phyloP scores from a whole-genome alignment of 2,329 filamentous ascomycete species.

The Colletotrichum limetticola region DNA sequence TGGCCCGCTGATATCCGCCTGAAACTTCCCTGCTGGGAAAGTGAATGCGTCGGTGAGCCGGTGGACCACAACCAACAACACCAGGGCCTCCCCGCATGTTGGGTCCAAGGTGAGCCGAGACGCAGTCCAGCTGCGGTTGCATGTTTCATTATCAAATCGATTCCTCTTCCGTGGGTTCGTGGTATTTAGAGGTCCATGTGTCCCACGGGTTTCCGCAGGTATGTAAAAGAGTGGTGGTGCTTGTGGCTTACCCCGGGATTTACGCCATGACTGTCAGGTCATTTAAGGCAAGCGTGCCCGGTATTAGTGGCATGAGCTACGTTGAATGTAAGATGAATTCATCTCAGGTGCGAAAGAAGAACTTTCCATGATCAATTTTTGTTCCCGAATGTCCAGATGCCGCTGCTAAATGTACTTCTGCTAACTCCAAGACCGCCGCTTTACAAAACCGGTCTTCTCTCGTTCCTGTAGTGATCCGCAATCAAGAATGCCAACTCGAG shows the following conservation, averaged over 20 bases:
- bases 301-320: not conserved
- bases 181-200: not conserved
- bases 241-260: not conserved
- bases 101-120: not conserved
- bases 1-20: conserved; percentile 36
- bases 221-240: not conserved
- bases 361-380: conserved; percentile 12
- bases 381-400: conserved; percentile 1
- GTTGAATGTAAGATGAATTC: not conserved
- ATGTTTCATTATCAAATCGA: not conserved
- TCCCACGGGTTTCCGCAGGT: not conserved
- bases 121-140: not conserved
- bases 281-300: not conserved
- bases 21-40: conserved; percentile 24
- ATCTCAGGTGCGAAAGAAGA: conserved; percentile 3
- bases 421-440: not conserved
- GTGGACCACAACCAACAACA: not conserved
- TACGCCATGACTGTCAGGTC: not conserved
- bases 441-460: conserved; percentile 39
- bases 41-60: not conserved
- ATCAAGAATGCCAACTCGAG: conserved; percentile 94
- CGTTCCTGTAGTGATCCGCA: conserved; percentile 76
- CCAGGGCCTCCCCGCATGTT: not conserved
- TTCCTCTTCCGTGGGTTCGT: no score
- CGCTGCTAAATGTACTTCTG: not conserved